phyloP scores from a whole-genome alignment of 495 filamentous ascomycete genomes.

The Penicillium flavigenum region DNA sequence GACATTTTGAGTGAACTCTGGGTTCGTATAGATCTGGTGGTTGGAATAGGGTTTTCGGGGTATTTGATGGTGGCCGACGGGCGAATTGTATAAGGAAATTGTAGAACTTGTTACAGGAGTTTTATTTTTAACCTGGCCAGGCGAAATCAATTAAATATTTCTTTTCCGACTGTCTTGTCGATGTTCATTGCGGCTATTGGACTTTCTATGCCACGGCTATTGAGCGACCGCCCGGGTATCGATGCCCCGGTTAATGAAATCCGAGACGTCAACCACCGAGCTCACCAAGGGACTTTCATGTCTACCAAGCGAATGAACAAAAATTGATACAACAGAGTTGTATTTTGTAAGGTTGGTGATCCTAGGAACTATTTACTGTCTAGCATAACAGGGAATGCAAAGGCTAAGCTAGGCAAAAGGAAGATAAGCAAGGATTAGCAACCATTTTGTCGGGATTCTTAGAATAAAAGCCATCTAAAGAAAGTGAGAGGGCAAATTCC shows the following conservation, averaged over 20 bases:
- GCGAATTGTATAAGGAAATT: neutral
- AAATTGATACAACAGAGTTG: neutral
- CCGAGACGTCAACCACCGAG: neutral
- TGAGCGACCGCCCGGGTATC: constrained; percentile 8
- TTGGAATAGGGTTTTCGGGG: neutral
- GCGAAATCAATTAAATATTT: neutral
- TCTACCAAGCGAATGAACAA: neutral
- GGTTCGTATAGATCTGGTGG: neutral
- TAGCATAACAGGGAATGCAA: no score
- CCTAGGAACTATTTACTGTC: no score
- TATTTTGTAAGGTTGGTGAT: neutral
- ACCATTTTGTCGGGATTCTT: no score
- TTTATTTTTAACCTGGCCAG: neutral
- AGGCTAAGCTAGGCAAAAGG: no score
- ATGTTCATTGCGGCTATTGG: neutral
- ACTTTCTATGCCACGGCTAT: constrained; percentile 2
- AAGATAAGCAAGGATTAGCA: no score
- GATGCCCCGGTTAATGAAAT: constrained; percentile 9
- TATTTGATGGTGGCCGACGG: neutral
- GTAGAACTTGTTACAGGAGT: neutral
- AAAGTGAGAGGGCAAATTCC: no score
- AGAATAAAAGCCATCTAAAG: no score
- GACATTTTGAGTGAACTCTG: constrained; percentile 20
- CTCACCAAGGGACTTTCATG: neutral
- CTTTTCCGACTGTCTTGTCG: neutral